These are phyloP conservation scores for Epichloe coenophiala DNA, from an alignment of 2,329 filamentous ascomycete genomes.

Conservation along the genomic window DNA sequence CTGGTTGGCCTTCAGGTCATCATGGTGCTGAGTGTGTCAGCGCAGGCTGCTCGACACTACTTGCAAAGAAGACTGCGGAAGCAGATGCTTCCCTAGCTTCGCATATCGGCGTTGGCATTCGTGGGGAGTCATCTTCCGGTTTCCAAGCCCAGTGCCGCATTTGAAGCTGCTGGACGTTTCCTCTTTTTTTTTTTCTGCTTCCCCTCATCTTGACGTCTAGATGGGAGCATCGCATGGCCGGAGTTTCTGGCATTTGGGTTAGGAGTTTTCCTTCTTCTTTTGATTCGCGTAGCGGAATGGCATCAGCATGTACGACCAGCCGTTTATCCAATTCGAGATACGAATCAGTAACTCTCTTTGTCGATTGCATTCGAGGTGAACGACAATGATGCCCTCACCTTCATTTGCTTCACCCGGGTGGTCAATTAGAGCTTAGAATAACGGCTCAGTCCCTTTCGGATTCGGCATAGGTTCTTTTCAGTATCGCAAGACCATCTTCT, in stretches of 20 bases:
- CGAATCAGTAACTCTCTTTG: neutral
- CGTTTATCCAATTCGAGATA: neutral
- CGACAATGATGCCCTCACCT: too few relatives aligned
- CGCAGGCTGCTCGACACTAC: slow-evolving; percentile 11
- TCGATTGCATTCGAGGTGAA: neutral
- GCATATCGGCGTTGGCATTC: neutral
- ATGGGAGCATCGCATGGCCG: neutral
- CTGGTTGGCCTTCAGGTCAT: slow-evolving; percentile 31
- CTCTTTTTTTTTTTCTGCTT: neutral
- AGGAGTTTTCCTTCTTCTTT: neutral
- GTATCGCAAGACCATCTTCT: too few relatives aligned
- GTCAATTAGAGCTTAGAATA: too few relatives aligned
- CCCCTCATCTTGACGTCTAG: neutral
- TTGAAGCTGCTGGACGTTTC: neutral
- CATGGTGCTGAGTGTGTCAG: slow-evolving; percentile 27
- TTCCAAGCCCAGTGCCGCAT: neutral
- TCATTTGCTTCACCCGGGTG: too few relatives aligned
- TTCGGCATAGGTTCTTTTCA: too few relatives aligned
- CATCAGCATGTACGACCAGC: neutral
- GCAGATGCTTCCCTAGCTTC: slow-evolving; percentile 3
- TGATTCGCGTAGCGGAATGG: neutral
- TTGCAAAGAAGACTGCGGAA: slow-evolving; percentile 5
- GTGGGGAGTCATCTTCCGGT: neutral
- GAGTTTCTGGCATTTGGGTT: neutral
- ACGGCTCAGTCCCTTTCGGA: too few relatives aligned